Evolutionary conservation across 805 yeast genomes (phyloP).

Genomic region (Starmerella vitae): DNA sequence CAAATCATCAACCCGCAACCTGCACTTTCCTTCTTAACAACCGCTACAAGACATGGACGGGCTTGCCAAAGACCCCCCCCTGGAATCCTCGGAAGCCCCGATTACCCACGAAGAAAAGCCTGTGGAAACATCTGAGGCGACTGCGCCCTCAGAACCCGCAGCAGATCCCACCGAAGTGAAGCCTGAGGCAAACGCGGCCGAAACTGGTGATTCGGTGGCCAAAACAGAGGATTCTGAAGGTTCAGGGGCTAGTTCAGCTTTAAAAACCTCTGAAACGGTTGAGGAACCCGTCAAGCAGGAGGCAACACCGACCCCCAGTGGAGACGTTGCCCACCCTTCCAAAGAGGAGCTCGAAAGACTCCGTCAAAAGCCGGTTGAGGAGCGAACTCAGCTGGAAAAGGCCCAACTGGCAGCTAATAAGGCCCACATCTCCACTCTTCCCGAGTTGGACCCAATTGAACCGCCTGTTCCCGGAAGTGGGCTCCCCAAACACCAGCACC

Average conservation of each 20-base stretch:
- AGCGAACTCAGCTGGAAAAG: conserved; percentile 18
- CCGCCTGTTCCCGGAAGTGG: conserved; percentile 19
- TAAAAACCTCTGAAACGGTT: not conserved
- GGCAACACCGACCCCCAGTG: not conserved
- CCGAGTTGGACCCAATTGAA: conserved; percentile 21
- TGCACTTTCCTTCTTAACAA: conserved; percentile 16
- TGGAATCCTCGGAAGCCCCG: not conserved
- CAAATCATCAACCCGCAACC: conserved; percentile 11
- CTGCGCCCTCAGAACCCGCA: not conserved
- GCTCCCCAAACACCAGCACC: conserved; percentile 55
- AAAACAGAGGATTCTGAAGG: too few relatives aligned
- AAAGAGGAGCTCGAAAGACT: conserved; percentile 1
- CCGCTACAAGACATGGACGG: conserved; percentile 5
- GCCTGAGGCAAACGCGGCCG: not conserved
- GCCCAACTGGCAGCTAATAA: conserved; percentile 20
- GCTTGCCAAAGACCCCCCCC: conserved; percentile 6
- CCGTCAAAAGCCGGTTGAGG: conserved; percentile 4
- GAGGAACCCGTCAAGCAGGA: not conserved
- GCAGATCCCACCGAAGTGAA: not conserved
- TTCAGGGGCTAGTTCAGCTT: too few relatives aligned
- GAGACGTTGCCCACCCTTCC: not conserved
- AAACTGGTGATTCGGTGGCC: conserved; percentile 1
- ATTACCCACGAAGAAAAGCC: not conserved
- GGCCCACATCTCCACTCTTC: conserved; percentile 17
- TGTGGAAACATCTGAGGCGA: not conserved